Base-by-base conservation (phyloP, 495 filamentous ascomycete genomes). In the Penicillium atrosanguineum region DNA sequence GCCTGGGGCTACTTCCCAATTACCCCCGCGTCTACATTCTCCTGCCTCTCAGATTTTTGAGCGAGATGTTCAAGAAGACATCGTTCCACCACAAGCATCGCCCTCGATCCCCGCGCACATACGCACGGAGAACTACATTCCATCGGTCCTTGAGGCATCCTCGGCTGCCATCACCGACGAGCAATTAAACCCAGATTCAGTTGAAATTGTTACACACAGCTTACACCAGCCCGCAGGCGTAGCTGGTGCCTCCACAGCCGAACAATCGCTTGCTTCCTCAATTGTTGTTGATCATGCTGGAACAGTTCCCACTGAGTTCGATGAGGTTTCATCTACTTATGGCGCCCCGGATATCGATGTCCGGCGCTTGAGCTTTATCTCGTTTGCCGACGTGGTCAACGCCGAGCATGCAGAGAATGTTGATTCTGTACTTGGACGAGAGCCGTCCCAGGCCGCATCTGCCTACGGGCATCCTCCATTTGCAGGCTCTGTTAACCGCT, bases 381-480 rank as follows among this genome's bases (percentile, higher is more conserved):
- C 89, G 15, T 96, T 96, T 65, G 90, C 92, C 26, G 91, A 96
- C 62, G 89, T 96, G 11, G 90, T 96, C n/a, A 89, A 94, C 65
- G 81, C 87, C 21, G 91, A 96, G 64, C 91, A 95, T 62, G 75
- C 77, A 4, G 84, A 70, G 40, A 57, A 48, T 18, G 57, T 47
- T 11, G 66, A 69, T 45, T 41, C 45, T 15, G 19, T 48, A 8
- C 45, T 44, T 44, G 52, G 74, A 48, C 75, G 84, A 63, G 84
- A 89, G 49, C 79, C 79, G 37, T 76, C 85, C 46, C 81, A 87
- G 64, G 68, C 83, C 12, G 72, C 80, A 19, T 78, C 55, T 15
- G 36, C 50, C 14, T 46, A 63, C 11, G 49, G 50, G 39, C 64
- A 74, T 53, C 81, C 38, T 53, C 84, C 78, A 52, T 61, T 70